These are phyloP conservation scores for Ustilago sp. DNA, from an alignment of 1,284 basidiomycete species.

Conservation along the genomic window DNA sequence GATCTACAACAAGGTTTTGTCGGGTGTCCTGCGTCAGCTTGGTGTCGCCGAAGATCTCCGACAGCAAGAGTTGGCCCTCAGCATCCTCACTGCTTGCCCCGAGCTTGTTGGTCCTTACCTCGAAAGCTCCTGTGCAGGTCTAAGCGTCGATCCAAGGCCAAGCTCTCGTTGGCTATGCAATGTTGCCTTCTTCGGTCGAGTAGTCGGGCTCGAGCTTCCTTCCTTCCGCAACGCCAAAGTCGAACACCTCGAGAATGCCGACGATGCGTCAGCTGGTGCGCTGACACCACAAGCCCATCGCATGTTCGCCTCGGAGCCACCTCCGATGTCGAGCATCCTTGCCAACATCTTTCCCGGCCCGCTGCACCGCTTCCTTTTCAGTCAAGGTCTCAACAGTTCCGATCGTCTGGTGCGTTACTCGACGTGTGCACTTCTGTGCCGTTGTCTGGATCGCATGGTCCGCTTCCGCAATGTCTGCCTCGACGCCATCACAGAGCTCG, in stretches of 20 bases:
- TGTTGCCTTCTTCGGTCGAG: constrained; percentile 81
- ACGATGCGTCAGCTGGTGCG: constrained; percentile 67
- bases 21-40: constrained; percentile 79
- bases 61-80: constrained; percentile 85
- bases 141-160: constrained; percentile 86
- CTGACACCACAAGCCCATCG: constrained; percentile 62
- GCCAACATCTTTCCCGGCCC: constrained; percentile 50
- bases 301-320: constrained; percentile 75
- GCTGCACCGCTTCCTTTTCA: constrained; percentile 73
- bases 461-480: constrained; percentile 37
- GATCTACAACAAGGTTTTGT: constrained; percentile 86
- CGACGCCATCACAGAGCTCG: constrained; percentile 74
- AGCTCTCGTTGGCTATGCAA: constrained; percentile 90
- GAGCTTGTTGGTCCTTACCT: constrained; percentile 83
- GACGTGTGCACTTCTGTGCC: constrained; percentile 77
- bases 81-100: constrained; percentile 82
- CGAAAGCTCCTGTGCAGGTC: constrained; percentile 71
- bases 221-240: constrained; percentile 70
- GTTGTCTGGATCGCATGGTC: constrained; percentile 51
- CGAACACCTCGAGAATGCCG: constrained; percentile 72
- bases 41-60: constrained; percentile 85
- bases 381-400: constrained; percentile 76
- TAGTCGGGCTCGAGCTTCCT: constrained; percentile 82
- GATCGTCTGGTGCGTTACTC: constrained; percentile 82
- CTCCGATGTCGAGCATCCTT: constrained; percentile 77